Conservation (phyloP, 768 basidiomycete species). For the Ramaria rubella region DNA sequence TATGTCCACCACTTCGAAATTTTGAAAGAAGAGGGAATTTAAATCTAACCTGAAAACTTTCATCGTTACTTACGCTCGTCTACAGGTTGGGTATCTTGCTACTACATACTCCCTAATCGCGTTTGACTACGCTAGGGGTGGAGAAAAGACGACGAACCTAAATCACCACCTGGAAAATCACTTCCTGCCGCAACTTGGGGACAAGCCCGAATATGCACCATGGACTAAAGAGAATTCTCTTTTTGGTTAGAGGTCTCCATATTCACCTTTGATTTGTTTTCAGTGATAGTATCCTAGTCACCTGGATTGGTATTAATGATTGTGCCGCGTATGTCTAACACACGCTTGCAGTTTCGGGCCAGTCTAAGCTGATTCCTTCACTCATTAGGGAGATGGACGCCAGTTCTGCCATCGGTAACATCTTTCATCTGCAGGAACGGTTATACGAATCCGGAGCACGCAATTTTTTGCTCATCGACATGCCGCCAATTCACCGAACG, state of each 20-base stretch:
- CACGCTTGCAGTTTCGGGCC: background rate
- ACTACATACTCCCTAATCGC: slow-evolving; percentile 38
- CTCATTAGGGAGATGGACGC: background rate
- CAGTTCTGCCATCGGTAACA: slow-evolving; percentile 20
- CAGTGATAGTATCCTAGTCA: slow-evolving; percentile 34
- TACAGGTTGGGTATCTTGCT: slow-evolving; percentile 20
- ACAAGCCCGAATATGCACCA: slow-evolving; percentile 30
- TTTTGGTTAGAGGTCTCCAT: slow-evolving; percentile 30
- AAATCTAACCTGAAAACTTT: background rate
- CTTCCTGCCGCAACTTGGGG: slow-evolving; percentile 36
- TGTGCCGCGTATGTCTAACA: slow-evolving; percentile 26
- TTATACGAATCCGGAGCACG: slow-evolving; percentile 43
- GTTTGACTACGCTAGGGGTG: slow-evolving; percentile 53
- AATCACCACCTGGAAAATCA: slow-evolving; percentile 31
- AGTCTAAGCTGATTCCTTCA: background rate
- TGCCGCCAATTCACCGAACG: slow-evolving; percentile 47
- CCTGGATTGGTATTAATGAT: slow-evolving; percentile 66
- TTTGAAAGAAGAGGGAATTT: too few species aligned
- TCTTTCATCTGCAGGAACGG: slow-evolving; percentile 42
- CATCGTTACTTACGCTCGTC: background rate
- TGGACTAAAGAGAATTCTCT: slow-evolving; percentile 40
- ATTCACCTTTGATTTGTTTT: background rate
- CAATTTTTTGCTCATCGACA: slow-evolving; percentile 54
- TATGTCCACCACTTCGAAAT: slow-evolving; percentile 44
- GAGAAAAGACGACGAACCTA: slow-evolving; percentile 39